Evolutionary conservation across 2,329 filamentous ascomycete species (phyloP), one percentile per base, ranked within the genome.

Genomic region (Xylariaceae sp.): DNA sequence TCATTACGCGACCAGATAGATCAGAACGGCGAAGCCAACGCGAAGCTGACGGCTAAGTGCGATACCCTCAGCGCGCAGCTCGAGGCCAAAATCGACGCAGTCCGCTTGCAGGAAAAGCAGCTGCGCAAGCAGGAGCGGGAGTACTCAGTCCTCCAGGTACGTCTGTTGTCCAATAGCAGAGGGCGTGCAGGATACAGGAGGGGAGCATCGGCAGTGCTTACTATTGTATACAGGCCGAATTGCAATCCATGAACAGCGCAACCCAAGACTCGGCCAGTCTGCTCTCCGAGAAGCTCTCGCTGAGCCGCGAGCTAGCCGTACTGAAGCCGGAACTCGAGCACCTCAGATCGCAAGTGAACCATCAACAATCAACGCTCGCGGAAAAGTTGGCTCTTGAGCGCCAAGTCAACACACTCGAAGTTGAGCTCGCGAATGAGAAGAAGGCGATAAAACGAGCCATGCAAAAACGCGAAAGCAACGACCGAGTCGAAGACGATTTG

Each of bases 331-430:
- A 78, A 45, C 44, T 76, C 12, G 70, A 77, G 25, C 70, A 76
- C 36, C 59, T 78, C 17, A 62, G 64, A 42, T 66, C 70, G 3
- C 72, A 77, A 47, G 55, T 77, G 9, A 52, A 62, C 18, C 65
- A 69, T 11, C 77, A 89, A 34, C 79, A 88, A 50, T 70, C 73
- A 2, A 64, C 85, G 9, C 65, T 93, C 12, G 68, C 81, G 2
- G 87, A 94, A 53, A 94, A 93, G 56, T 67, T 90, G 29, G 72
- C 81, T 2, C 61, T 95, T 11, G 80, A 92, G 52, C 79, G 83
- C 29, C 84, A 92, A 58, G 58, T 94, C 18, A 80, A 72, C 50
- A 77, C 80, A 2, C 59, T 89, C 3, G 83, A 94, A 56, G 78
- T 86, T 27, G 83, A 94, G 47, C 68, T 94, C 2, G 85, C 89